A percentile compares a stretch with the other conserved stretches of the same genome.
Evolutionary conservation across 2,329 filamentous ascomycete species (phyloP).

Genomic region (Trichoderma polysporum): DNA sequence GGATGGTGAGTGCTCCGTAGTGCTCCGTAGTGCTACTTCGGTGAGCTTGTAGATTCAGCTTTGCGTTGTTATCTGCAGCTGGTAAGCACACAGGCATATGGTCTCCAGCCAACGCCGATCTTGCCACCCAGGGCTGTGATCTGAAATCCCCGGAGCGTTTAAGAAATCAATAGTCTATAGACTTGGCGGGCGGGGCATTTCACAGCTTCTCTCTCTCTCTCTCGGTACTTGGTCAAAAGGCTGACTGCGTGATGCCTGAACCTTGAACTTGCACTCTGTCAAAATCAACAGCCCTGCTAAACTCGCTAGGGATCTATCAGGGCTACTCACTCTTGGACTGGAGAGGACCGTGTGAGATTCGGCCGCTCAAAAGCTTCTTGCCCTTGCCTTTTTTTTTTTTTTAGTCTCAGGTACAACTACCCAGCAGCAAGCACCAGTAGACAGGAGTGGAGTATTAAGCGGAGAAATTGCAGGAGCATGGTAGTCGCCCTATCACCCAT

Average conservation of each 20-base stretch:
- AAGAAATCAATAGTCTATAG: not conserved
- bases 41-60: not conserved
- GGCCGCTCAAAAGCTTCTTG: not conserved
- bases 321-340: not conserved
- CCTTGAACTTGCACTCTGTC: not conserved
- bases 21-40: not conserved
- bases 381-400: not conserved
- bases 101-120: not conserved
- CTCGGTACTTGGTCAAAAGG: not conserved
- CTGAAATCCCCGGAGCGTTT: not conserved
- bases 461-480: constrained; percentile 21
- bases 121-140: not conserved
- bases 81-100: not conserved
- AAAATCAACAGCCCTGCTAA: not conserved
- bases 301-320: not conserved
- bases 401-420: not conserved
- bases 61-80: not conserved
- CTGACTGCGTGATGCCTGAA: not conserved
- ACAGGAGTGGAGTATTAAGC: constrained; percentile 7
- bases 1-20: not conserved
- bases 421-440: not conserved
- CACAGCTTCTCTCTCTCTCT: not conserved
- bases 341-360: not conserved
- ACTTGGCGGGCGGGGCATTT: not conserved
- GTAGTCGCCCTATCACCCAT: constrained; percentile 16